A percentile compares a stretch with the other conserved stretches of the same genome.
Conservation (phyloP, 176 grass and related monocot genomes). For the Triticum dicoccoides region DNA sequence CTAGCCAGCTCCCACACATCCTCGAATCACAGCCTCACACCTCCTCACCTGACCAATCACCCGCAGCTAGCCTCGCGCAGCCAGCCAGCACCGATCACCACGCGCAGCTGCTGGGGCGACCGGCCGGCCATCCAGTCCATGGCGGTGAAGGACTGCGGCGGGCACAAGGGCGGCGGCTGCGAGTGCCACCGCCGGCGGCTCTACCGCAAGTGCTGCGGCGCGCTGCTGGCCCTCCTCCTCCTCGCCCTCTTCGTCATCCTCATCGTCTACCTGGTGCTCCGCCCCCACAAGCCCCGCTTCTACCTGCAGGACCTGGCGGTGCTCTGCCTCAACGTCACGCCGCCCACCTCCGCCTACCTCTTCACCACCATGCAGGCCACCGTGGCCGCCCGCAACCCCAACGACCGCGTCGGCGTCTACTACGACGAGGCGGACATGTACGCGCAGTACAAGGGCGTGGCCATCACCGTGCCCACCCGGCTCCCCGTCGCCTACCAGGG, state of each 20-base stretch:
- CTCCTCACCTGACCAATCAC: no score
- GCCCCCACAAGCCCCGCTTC: slow-evolving; percentile 55
- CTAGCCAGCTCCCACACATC: neutral
- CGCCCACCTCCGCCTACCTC: slow-evolving; percentile 56
- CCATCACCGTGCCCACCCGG: slow-evolving; percentile 59
- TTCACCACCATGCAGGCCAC: slow-evolving; percentile 67
- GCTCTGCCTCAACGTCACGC: slow-evolving; percentile 70
- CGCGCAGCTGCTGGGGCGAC: neutral
- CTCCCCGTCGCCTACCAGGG: slow-evolving; percentile 68
- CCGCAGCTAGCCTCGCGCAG: neutral
- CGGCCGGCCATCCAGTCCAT: neutral
- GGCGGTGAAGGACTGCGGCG: slow-evolving; percentile 53
- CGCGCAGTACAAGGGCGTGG: slow-evolving; percentile 52
- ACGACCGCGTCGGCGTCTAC: slow-evolving; percentile 58
- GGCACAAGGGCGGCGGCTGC: slow-evolving; percentile 37
- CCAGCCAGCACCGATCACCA: neutral
- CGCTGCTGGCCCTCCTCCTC: neutral
- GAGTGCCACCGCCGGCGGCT: slow-evolving; percentile 20
- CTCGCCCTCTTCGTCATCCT: slow-evolving; percentile 33
- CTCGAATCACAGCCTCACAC: neutral
- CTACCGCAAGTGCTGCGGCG: neutral
- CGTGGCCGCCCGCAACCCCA: slow-evolving; percentile 42
- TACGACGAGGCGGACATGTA: slow-evolving; percentile 67
- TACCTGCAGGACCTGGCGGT: slow-evolving; percentile 78
- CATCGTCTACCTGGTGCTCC: slow-evolving; percentile 53